Evolutionary conservation across 2,329 filamentous ascomycete species (phyloP).

Genomic region (Sporothrix brunneoviolacea): DNA sequence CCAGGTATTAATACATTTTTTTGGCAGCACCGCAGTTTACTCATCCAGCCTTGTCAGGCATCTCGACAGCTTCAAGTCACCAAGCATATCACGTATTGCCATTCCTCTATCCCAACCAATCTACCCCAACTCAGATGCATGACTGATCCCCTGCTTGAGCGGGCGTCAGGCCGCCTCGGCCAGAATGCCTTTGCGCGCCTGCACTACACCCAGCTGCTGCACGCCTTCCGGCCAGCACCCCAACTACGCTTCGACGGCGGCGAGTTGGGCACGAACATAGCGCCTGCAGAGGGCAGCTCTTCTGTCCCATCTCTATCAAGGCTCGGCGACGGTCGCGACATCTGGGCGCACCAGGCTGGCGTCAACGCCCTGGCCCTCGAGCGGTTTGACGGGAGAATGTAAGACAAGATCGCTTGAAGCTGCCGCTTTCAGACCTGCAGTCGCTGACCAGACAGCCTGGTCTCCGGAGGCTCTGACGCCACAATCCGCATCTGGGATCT

Average conservation of each 20-base stretch:
- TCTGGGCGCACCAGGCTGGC: slow-evolving; percentile 68
- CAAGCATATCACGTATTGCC: slow-evolving; percentile 15
- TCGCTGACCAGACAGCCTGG: slow-evolving; percentile 43
- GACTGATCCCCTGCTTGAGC: slow-evolving; percentile 69
- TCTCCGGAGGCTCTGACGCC: slow-evolving; percentile 81
- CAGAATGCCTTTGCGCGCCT: slow-evolving; percentile 58
- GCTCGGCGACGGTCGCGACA: slow-evolving; percentile 16
- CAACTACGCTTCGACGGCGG: slow-evolving; percentile 65
- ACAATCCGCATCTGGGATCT: slow-evolving; percentile 85
- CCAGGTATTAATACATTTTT: too few species aligned
- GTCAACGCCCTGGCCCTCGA: slow-evolving; percentile 76
- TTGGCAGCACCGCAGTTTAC: too few species aligned
- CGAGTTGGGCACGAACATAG: slow-evolving; percentile 31
- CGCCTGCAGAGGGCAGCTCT: slow-evolving; percentile 16
- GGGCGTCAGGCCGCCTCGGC: slow-evolving; percentile 62
- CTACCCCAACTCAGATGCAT: slow-evolving; percentile 44
- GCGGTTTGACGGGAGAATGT: slow-evolving; percentile 72
- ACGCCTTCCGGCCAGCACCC: slow-evolving; percentile 60
- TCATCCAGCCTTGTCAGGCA: background rate
- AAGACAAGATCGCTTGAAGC: too few species aligned
- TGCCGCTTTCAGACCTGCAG: too few species aligned
- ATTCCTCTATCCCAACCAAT: too few species aligned
- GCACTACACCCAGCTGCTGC: slow-evolving; percentile 59
- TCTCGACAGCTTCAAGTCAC: background rate
- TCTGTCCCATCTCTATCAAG: background rate